Evolutionary conservation across 768 basidiomycete genomes (phyloP).

Genomic region (Tremella fuciformis): DNA sequence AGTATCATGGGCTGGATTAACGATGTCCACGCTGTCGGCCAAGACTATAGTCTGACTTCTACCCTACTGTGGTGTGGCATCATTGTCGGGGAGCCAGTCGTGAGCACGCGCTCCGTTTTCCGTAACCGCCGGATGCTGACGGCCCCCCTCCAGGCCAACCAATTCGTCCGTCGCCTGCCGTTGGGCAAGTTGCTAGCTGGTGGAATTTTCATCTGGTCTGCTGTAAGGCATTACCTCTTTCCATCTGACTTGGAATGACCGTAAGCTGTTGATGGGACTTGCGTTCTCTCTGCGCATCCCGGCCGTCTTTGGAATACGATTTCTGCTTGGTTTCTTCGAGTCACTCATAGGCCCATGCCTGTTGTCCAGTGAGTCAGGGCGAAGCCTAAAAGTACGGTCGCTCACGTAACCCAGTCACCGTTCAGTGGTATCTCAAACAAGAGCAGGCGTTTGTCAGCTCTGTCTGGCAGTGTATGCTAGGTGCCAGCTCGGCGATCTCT

Average conservation of each 20-base stretch:
- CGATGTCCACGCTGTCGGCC: conserved; percentile 23
- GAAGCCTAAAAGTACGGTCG: neutral
- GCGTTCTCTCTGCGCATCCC: conserved; percentile 21
- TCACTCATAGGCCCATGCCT: conserved; percentile 17
- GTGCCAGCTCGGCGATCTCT: conserved; percentile 6
- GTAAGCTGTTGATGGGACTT: conserved; percentile 19
- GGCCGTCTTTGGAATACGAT: conserved; percentile 22
- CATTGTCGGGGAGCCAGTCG: conserved; percentile 36
- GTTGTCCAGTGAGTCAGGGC: conserved; percentile 11
- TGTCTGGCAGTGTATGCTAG: conserved; percentile 26
- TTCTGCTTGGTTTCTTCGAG: conserved; percentile 22
- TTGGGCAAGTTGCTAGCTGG: conserved; percentile 20
- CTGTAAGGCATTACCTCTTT: neutral
- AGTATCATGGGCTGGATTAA: conserved; percentile 33
- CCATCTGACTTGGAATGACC: neutral
- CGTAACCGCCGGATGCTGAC: too few species aligned
- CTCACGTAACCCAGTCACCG: conserved; percentile 13
- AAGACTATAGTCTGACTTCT: conserved; percentile 36
- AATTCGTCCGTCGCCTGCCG: conserved; percentile 30
- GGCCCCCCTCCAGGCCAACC: conserved; percentile 25
- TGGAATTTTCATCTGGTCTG: conserved; percentile 11
- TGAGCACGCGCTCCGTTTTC: too few species aligned
- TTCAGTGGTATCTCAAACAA: conserved; percentile 23
- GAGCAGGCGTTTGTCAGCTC: conserved; percentile 26
- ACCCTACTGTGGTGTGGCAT: conserved; percentile 38